A percentile compares a stretch with the other conserved stretches of the same genome.
Evolutionary conservation across 495 filamentous ascomycete genomes (phyloP).

Genomic region (Hyaloscypha variabilis): DNA sequence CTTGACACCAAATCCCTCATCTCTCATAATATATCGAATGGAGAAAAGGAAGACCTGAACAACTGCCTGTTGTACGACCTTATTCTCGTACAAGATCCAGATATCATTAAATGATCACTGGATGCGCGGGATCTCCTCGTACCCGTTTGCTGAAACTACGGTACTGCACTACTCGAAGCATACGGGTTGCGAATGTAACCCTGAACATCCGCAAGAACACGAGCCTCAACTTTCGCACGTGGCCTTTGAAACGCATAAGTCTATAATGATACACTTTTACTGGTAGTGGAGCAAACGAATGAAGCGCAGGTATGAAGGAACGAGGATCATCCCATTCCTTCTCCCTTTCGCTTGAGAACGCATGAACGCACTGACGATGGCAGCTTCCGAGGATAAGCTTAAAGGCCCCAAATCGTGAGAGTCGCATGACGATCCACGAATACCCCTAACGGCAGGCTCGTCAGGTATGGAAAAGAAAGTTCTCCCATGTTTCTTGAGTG

Average conservation of each 20-base stretch:
- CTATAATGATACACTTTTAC: constrained; percentile 1
- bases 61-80: neutral
- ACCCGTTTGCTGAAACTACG: neutral
- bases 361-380: constrained; percentile 18
- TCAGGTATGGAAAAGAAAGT: constrained; percentile 19
- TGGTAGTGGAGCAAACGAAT: constrained; percentile 11
- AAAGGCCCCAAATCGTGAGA: neutral
- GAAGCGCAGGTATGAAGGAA: constrained; percentile 5
- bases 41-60: neutral
- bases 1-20: neutral
- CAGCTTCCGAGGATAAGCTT: constrained; percentile 13
- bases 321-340: constrained; percentile 21
- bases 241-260: constrained; percentile 8
- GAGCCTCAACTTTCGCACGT: neutral
- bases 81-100: neutral
- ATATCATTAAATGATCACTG: neutral
- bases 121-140: neutral
- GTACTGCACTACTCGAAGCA: neutral
- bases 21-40: neutral
- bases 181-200: neutral
- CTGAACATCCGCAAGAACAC: neutral
- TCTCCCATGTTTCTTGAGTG: constrained; percentile 7
- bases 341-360: neutral
- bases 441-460: constrained; percentile 2
- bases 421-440: constrained; percentile 8